Conservation (phyloP, 768 basidiomycete species). For the Lentinus tigrinus region DNA sequence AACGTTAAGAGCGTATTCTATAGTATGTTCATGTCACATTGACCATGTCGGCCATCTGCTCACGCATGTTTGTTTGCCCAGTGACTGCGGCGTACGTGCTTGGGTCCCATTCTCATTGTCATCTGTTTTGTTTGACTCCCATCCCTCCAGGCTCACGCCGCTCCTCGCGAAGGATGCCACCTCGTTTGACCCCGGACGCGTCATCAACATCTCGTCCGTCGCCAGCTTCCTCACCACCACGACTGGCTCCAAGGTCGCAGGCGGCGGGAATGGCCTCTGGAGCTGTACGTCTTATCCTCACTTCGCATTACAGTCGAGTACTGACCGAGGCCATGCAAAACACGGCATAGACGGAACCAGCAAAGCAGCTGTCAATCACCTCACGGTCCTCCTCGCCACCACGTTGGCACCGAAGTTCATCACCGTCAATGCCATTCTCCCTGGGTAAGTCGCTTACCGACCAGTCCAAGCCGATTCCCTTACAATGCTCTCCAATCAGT, state of each 20-base stretch:
- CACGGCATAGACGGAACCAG: conserved; percentile 77
- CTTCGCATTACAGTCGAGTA: neutral
- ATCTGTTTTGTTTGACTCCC: too few species aligned
- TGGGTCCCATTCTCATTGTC: neutral
- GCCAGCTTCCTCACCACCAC: conserved; percentile 53
- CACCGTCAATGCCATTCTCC: conserved; percentile 82
- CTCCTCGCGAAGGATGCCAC: conserved; percentile 66
- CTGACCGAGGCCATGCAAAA: neutral
- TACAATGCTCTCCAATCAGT: conserved; percentile 30
- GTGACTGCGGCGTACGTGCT: conserved; percentile 50
- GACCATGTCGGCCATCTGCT: too few species aligned
- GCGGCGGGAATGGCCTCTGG: conserved; percentile 66
- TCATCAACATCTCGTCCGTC: conserved; percentile 82
- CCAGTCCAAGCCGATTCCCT: neutral
- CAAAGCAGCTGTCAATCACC: conserved; percentile 86
- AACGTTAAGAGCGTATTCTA: conserved; percentile 89
- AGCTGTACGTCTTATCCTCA: conserved; percentile 58
- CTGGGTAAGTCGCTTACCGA: conserved; percentile 49
- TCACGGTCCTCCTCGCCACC: conserved; percentile 69
- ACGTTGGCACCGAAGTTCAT: conserved; percentile 60
- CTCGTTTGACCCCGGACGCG: conserved; percentile 63
- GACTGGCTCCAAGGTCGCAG: conserved; percentile 49
- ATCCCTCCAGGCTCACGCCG: conserved; percentile 46
- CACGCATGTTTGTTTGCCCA: conserved; percentile 19
- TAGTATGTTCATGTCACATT: conserved; percentile 40